Evolutionary conservation across 129 eudicot species (phyloP), one percentile per base, ranked within the genome.

Genomic region (Saussurea involucrata): DNA sequence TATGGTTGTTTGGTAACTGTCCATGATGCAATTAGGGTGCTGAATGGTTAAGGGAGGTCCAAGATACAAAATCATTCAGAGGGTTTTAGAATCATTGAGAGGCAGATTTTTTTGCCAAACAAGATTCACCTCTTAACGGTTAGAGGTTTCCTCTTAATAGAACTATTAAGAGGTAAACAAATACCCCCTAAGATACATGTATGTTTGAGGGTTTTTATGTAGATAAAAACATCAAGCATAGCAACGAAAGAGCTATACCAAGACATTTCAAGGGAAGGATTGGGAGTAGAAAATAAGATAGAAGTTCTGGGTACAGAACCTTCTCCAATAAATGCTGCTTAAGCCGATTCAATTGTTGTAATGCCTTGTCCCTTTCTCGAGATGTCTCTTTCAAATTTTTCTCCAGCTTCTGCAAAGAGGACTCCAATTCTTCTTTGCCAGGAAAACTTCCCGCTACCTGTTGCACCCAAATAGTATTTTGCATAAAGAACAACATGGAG

Each of bases 251-350:
- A 44, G 18, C 3, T 22, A 27, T 49, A 18, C 21, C 66, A n/a
- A 37, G 37, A n/a, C 28, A 67, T 20, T 80, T 53, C 44, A 29
- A 53, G 68, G 21, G 67, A 25, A 53, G 13, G 40, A 28, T 2
- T 58, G 70, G 44, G 4, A 15, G 28, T 15, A 33, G n/a, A 53
- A 34, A 58, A 15, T 24, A 66, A 29, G 60, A 40, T 53, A 15
- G 46, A 65, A 71, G 5, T 29, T 42, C 18, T 67, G 53, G 77
- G 24, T 34, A 28, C 11, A 28, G 32, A 58, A 95, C 99, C 99
- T 95, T 95, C 57, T 95, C 96, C 63, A 95, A 85, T 70, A 95
- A 89, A 83, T 95, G 99, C 83, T 95, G 97, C 87, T 95, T 95
- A 60, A 95, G 96, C 66, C 99, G 96, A 44, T 85, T 87, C 69